A percentile compares a stretch with the other conserved stretches of the same genome.
Evolutionary conservation across 2,329 filamentous ascomycete species (phyloP).

Genomic region (Reticulascus tulasneorum): DNA sequence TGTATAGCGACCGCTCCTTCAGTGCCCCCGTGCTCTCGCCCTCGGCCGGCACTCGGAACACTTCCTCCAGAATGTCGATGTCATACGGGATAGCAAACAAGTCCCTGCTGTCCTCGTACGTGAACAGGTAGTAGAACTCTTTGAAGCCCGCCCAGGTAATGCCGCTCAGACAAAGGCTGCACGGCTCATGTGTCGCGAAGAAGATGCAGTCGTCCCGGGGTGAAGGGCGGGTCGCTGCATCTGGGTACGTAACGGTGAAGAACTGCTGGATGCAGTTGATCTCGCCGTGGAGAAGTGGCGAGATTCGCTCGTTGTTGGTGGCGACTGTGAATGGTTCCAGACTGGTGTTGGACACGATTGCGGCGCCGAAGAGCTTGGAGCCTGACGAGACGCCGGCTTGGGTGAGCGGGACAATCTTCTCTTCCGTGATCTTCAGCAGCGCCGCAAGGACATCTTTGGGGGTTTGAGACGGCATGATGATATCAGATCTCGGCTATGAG

Average conservation of each 20-base stretch:
- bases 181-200: slow-evolving; percentile 56
- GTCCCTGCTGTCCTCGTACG: slow-evolving; percentile 54
- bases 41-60: slow-evolving; percentile 45
- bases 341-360: slow-evolving; percentile 40
- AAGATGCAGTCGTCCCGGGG: slow-evolving; percentile 48
- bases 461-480: slow-evolving; percentile 1
- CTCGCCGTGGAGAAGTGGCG: slow-evolving; percentile 55
- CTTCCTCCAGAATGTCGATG: slow-evolving; percentile 52
- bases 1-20: slow-evolving; percentile 42
- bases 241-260: slow-evolving; percentile 36
- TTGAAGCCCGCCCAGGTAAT: slow-evolving; percentile 56
- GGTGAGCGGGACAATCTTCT: slow-evolving; percentile 48
- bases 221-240: slow-evolving; percentile 31
- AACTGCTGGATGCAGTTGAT: slow-evolving; percentile 59
- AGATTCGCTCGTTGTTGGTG: slow-evolving; percentile 52
- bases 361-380: slow-evolving; percentile 54
- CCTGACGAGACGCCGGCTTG: slow-evolving; percentile 44
- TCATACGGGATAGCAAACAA: slow-evolving; percentile 54
- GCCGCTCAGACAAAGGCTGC: slow-evolving; percentile 53
- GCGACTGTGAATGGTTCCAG: slow-evolving; percentile 43
- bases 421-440: slow-evolving; percentile 39
- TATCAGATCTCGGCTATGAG: too few relatives aligned
- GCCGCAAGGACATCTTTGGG: slow-evolving; percentile 28
- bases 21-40: slow-evolving; percentile 34
- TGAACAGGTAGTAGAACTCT: slow-evolving; percentile 55